phyloP scores from a whole-genome alignment of 495 filamentous ascomycete species.

The Viridothelium virens region DNA sequence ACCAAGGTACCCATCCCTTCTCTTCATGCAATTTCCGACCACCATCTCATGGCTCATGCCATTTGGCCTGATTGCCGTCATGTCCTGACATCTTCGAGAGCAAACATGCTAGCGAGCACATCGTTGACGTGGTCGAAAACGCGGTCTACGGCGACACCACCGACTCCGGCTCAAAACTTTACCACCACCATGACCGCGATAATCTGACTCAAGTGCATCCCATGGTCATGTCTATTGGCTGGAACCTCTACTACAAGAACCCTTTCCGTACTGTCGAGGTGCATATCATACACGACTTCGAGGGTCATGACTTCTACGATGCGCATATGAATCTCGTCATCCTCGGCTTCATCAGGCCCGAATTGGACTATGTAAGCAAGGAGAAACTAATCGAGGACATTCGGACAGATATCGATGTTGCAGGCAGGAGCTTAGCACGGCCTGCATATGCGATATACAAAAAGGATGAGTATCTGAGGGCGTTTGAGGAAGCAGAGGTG shows the following conservation, averaged over 20 bases:
- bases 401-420: conserved; percentile 75
- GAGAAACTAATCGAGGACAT: conserved; percentile 87
- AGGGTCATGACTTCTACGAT: conserved; percentile 69
- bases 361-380: conserved; percentile 76
- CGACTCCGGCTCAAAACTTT: neutral
- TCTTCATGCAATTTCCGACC: neutral
- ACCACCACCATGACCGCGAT: neutral
- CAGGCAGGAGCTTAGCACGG: conserved; percentile 61
- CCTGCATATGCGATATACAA: conserved; percentile 54
- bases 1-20: neutral
- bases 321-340: conserved; percentile 68
- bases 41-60: neutral
- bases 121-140: conserved; percentile 10
- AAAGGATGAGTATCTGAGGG: conserved; percentile 39
- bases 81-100: neutral
- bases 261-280: conserved; percentile 77
- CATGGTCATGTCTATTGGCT: conserved; percentile 93
- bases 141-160: neutral
- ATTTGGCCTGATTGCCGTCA: neutral
- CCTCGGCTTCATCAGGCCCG: conserved; percentile 79
- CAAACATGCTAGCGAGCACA: neutral
- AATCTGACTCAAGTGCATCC: conserved; percentile 50
- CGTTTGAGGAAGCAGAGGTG: conserved; percentile 22
- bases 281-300: conserved; percentile 72
- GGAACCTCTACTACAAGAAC: conserved; percentile 93